Percentiles rank a stretch among this genome's conserved stretches.
Evolutionary conservation across 257 asterid genomes (phyloP).

Genomic region (Salvia miltiorrhiza): DNA sequence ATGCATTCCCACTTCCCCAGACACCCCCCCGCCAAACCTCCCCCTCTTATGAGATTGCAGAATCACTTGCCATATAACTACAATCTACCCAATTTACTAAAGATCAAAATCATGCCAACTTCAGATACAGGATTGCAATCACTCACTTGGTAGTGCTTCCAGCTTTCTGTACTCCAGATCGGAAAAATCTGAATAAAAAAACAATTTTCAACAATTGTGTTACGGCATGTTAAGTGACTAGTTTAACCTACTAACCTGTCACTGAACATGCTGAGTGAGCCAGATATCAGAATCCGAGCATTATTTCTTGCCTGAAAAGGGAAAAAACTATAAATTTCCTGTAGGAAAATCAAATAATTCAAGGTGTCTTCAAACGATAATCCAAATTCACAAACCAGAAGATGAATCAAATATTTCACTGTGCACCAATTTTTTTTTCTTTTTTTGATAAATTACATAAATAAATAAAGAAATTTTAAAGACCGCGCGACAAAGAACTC

Average conservation of each 20-base stretch:
- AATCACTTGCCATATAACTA: conserved; percentile 1
- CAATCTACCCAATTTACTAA: neutral
- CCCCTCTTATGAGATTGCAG: neutral
- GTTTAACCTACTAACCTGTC: conserved; percentile 40
- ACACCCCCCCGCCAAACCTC: neutral
- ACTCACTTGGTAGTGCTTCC: conserved; percentile 52
- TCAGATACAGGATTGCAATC: conserved; percentile 18
- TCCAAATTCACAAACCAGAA: neutral
- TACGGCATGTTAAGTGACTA: neutral
- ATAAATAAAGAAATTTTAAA: too few species aligned
- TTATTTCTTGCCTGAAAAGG: conserved; percentile 58
- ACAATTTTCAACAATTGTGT: conserved; percentile 13
- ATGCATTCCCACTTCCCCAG: neutral
- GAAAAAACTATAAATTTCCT: neutral
- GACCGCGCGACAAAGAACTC: too few species aligned
- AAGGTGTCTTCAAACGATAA: neutral
- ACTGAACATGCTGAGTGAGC: conserved; percentile 65
- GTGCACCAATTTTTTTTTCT: neutral
- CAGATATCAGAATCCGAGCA: conserved; percentile 65
- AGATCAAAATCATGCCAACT: neutral
- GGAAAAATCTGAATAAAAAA: conserved; percentile 41
- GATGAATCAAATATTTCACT: neutral
- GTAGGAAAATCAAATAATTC: neutral
- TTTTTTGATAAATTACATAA: too few species aligned
- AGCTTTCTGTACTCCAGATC: conserved; percentile 56